A percentile compares a stretch with the other conserved stretches of the same genome.
Evolutionary conservation across 179 eudicot species (phyloP).

Genomic region (Silene noctiflora): DNA sequence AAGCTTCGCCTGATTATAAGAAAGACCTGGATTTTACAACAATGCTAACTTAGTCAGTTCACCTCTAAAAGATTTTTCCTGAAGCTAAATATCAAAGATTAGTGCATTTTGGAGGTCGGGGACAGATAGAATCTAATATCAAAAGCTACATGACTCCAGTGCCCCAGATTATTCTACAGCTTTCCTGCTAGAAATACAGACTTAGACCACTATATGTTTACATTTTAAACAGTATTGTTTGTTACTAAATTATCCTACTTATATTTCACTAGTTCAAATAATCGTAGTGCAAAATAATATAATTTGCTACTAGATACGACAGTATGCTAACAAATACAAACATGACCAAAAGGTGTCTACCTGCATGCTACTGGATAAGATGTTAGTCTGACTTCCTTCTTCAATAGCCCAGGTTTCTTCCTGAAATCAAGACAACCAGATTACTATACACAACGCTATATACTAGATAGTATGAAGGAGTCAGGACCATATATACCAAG

Average conservation of each 20-base stretch:
- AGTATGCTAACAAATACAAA: background rate
- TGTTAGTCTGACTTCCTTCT: constrained; percentile 95
- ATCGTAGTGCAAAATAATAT: background rate
- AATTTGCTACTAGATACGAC: background rate
- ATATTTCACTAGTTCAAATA: background rate
- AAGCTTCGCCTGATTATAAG: constrained; percentile 88
- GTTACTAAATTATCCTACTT: background rate
- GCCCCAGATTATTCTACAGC: background rate
- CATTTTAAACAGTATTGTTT: background rate
- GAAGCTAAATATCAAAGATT: background rate
- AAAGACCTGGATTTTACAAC: constrained; percentile 58
- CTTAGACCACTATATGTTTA: background rate
- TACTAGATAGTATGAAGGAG: constrained; percentile 12
- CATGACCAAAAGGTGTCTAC: constrained; percentile 29
- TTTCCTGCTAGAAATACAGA: background rate
- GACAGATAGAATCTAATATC: background rate
- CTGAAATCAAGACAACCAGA: constrained; percentile 33
- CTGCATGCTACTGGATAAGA: constrained; percentile 98
- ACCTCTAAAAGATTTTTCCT: background rate
- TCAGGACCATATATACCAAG: background rate
- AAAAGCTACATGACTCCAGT: constrained; percentile 5
- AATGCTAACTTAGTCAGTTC: constrained; percentile 13
- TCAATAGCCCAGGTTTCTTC: constrained; percentile 98
- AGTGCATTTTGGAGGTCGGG: background rate
- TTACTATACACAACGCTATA: background rate